A percentile compares a stretch with the other conserved stretches of the same genome.
These are phyloP conservation scores for Fomitopsis serialis DNA, from an alignment of 768 basidiomycete genomes.

Conservation along the genomic window DNA sequence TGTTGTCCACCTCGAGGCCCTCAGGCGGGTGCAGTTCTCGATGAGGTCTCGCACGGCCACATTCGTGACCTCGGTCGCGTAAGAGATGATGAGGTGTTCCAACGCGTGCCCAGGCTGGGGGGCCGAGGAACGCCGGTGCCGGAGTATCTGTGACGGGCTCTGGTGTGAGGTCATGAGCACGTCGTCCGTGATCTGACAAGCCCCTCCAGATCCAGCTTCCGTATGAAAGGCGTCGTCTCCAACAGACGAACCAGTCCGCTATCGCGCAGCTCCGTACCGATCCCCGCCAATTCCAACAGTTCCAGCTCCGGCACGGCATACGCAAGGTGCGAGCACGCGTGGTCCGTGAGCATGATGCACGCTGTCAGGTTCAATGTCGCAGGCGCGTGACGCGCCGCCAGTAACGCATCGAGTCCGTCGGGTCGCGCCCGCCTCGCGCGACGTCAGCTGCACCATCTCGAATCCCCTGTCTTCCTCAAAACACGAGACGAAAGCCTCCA, in stretches of 20 bases:
- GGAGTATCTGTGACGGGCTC: slow-evolving; percentile 11
- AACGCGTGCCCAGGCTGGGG: slow-evolving; percentile 58
- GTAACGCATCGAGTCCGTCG: slow-evolving; percentile 41
- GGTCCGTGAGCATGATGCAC: slow-evolving; percentile 69
- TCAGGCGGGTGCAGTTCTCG: slow-evolving; percentile 53
- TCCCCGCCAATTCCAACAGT: slow-evolving; percentile 73
- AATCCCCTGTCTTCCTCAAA: slow-evolving; percentile 31
- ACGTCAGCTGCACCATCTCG: slow-evolving; percentile 46
- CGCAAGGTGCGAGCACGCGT: slow-evolving; percentile 68
- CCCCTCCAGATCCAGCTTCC: slow-evolving; percentile 86
- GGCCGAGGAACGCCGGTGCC: slow-evolving; percentile 10
- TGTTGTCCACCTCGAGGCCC: slow-evolving; percentile 77
- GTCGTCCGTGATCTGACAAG: slow-evolving; percentile 63
- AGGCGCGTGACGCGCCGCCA: slow-evolving; percentile 62
- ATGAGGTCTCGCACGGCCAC: slow-evolving; percentile 62
- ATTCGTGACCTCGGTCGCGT: slow-evolving; percentile 58
- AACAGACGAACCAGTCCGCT: slow-evolving; percentile 72
- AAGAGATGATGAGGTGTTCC: slow-evolving; percentile 68
- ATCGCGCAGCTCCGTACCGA: slow-evolving; percentile 64
- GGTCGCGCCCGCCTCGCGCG: slow-evolving; percentile 64
- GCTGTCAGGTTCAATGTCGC: slow-evolving; percentile 70
- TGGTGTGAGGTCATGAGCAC: slow-evolving; percentile 66
- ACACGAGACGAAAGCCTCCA: slow-evolving; percentile 68
- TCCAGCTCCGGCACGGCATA: slow-evolving; percentile 67
- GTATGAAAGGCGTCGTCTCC: slow-evolving; percentile 61